Evolutionary conservation across 148 eudicot genomes (phyloP).

Genomic region (Polygonum maritimum): DNA sequence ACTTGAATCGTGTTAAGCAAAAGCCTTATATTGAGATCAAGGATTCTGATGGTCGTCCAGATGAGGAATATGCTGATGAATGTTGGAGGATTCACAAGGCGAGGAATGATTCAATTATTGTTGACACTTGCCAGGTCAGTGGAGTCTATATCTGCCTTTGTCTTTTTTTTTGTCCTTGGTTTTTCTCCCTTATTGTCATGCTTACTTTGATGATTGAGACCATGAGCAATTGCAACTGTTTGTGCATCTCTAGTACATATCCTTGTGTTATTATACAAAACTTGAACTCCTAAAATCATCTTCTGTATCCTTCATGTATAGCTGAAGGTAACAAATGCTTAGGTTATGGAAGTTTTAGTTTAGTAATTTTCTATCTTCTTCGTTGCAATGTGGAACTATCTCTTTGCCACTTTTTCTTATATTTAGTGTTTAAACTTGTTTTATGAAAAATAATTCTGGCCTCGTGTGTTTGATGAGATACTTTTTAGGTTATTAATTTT

Average conservation of each 20-base stretch:
- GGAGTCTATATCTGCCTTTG: not conserved
- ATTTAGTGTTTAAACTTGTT: not conserved
- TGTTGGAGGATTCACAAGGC: conserved; percentile 88
- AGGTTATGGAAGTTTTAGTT: not conserved
- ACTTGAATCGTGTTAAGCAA: conserved; percentile 80
- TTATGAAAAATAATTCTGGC: not conserved
- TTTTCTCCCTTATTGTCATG: not conserved
- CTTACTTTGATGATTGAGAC: not conserved
- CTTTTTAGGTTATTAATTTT: not conserved
- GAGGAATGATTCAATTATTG: conserved; percentile 82
- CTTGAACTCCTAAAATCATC: not conserved
- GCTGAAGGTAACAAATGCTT: not conserved
- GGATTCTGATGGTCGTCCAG: conserved; percentile 73
- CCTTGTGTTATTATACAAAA: not conserved
- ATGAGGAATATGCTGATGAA: conserved; percentile 85
- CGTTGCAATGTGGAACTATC: not conserved
- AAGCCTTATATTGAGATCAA: conserved; percentile 84
- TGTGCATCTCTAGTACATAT: not conserved
- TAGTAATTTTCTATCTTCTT: not conserved
- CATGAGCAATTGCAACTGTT: not conserved
- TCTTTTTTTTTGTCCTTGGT: not conserved
- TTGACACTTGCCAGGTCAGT: conserved; percentile 74
- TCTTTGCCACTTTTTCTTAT: not conserved
- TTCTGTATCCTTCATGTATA: not conserved
- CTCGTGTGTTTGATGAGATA: not conserved